Percentiles rank a stretch among this genome's conserved stretches.
These are phyloP conservation scores for Saccharomycopsis hybrid DNA, from an alignment of 1,139 yeast genomes.

Conservation along the genomic window DNA sequence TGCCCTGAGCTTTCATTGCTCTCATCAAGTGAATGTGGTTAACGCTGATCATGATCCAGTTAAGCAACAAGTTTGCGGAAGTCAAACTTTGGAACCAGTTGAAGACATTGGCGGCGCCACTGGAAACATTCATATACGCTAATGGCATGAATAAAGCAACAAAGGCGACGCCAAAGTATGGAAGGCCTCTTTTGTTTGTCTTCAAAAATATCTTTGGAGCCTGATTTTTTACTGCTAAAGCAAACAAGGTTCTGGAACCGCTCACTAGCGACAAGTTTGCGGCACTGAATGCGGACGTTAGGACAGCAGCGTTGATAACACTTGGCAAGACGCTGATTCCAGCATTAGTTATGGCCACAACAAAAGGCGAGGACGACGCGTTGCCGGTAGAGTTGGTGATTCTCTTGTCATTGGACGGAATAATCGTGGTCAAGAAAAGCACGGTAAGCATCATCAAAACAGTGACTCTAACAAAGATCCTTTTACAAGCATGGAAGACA, in stretches of 20 bases:
- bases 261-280: conserved; percentile 6
- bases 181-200: conserved; percentile 62
- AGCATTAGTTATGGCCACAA: not conserved
- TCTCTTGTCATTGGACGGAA: not conserved
- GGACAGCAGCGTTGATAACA: conserved; percentile 5
- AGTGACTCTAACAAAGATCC: not conserved
- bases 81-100: not conserved
- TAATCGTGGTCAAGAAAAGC: not conserved
- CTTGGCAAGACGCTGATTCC: not conserved
- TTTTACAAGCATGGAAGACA: not conserved
- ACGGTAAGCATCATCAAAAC: not conserved
- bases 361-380: conserved; percentile 1
- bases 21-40: not conserved
- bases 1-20: not conserved
- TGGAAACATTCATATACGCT: conserved; percentile 37
- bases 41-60: not conserved
- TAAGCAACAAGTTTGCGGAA: not conserved
- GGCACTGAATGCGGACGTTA: conserved; percentile 11
- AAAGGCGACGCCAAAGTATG: conserved; percentile 49
- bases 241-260: conserved; percentile 5
- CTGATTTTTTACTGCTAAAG: conserved; percentile 5
- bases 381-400: not conserved
- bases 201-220: conserved; percentile 31
- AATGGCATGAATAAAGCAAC: conserved; percentile 57
- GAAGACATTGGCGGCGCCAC: not conserved